Base-by-base conservation (phyloP, 2,329 filamentous ascomycete species). In the Mycosphaerelloides madeirae region DNA sequence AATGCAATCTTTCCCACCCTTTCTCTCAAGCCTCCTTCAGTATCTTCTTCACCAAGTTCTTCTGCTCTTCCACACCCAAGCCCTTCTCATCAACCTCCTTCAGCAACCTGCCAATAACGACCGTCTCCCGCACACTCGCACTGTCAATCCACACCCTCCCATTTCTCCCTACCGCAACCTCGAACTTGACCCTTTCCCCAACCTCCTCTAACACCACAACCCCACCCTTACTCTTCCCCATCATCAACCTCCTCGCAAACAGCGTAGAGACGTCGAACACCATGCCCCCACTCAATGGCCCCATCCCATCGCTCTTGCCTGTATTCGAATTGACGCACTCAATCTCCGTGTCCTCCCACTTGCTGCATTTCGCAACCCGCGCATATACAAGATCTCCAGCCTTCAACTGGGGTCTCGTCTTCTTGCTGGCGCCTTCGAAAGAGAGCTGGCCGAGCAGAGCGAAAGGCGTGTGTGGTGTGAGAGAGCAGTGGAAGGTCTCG, bases 391-490 rank as follows among this genome's bases (percentile, higher is more conserved):
- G 71, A 41, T 87, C 81, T 29, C 88, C 88, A 12, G 80, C 62
- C 20, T 76, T 72, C 33, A 97, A 78, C 52, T 87, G 77, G 0
- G 93, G 93, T 1, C 90, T 78, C 2, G 87, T 95, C 71, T 97
- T 97, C 67, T 90, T 93, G 34, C 85, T 88, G 14, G 89, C 93
- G 52, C 83, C 82, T 68, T 97, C 91, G 65, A 98, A 98, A n/a
- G 89, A 81, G 15, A 97, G 77, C 55, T 95, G 86, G 0, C 87
- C 88, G 1, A 97, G 80, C 14, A 86, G 73, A 1, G 86, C 88
- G 48, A 70, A 68, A 1, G 76, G 69, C 5, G 76, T 78, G 59
- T 81, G 71, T 7, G 77, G 76, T 20, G 87, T 84, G 41, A 97
- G 75, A 55, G 77, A 75, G 65, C 89, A 89, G 66, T 85, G 83